Evolutionary conservation across 176 grass and related monocot species (phyloP), one percentile per base, ranked within the genome.

Genomic region (Oryza officinalis): DNA sequence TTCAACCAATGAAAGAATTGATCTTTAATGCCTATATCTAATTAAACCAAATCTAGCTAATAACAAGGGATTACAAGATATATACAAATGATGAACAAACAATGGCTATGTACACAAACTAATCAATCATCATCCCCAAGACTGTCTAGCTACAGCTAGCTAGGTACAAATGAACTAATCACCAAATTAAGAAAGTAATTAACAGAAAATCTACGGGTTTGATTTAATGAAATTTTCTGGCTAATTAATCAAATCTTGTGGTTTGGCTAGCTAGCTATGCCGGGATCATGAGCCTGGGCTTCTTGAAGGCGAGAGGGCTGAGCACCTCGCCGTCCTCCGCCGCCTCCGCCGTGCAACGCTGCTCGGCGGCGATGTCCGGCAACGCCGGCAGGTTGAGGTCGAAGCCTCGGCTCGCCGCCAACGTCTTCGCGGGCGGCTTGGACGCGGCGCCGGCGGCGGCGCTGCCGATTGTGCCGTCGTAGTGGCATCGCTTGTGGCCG

Each of bases 401-500:
- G 67, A 97, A 94, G 5, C 46, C 78, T 17, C 10, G 68, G 72
- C 69, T 84, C 7, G 5, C 18, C 52, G 20, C 4, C 4, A 6
- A 18, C 5, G 45, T 45, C 0, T 63, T 74, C 1, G 27, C n/a
- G 1, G 72, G 50, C 0, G 87, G 31, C 71, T 69, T 84, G 6
- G 69, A 40, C 0, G 72, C 15, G 11, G 13, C 75, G 0, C 85
- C 83, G 23, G 69, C 77, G 23, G 74, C 77, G 46, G 75, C 84
- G 70, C 87, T 78, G 67, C 91, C 89, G 71, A 92, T 89, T 73
- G 76, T 81, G 69, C 94, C 92, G 46, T 97, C 94, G 46, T 94
- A 97, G 92, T 97, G 94, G 74, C 92, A 67, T 38, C 94, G 85
- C 83, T 94, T 97, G 87, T 97, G 92, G 3, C 94, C 94, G n/a